Conservation (phyloP, 768 basidiomycete species). For the Xanthoconium purpureum region DNA sequence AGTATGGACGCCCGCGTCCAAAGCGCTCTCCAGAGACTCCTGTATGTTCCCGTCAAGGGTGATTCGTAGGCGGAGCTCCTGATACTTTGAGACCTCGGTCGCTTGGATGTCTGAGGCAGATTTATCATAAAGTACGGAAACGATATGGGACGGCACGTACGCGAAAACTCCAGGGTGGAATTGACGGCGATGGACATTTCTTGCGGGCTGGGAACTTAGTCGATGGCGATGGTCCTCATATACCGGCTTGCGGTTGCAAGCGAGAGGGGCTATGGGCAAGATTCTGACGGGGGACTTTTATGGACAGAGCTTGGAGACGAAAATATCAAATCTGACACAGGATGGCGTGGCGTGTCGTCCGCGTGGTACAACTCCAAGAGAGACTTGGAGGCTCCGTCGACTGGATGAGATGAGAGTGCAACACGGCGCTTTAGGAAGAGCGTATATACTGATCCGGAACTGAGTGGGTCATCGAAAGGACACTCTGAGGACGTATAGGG, state of each 20-base stretch:
- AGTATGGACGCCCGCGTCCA: conserved; percentile 24
- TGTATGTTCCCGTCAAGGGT: conserved; percentile 29
- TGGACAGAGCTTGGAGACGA: conserved; percentile 10
- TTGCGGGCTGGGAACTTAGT: conserved; percentile 7
- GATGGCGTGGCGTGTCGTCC: conserved; percentile 30
- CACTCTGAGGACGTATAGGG: conserved; percentile 24
- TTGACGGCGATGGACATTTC: conserved; percentile 18
- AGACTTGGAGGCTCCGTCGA: conserved; percentile 15
- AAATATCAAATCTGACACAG: conserved; percentile 35
- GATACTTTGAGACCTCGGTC: conserved; percentile 20
- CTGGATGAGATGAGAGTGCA: conserved; percentile 19
- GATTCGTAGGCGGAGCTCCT: conserved; percentile 25
- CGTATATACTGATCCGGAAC: conserved; percentile 32
- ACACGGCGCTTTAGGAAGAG: conserved; percentile 11
- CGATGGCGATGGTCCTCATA: conserved; percentile 17
- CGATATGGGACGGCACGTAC: conserved; percentile 10
- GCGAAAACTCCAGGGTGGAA: conserved; percentile 25
- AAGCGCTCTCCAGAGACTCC: conserved; percentile 27
- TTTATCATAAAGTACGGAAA: not conserved
- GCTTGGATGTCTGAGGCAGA: conserved; percentile 21
- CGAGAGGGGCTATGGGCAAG: conserved; percentile 34
- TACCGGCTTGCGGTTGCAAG: conserved; percentile 24
- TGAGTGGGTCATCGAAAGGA: conserved; percentile 29
- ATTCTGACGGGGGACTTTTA: conserved; percentile 25
- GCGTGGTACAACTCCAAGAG: conserved; percentile 23